These are phyloP conservation scores for Vigna unguiculata DNA, from an alignment of 306 rosid genomes.

Conservation along the genomic window DNA sequence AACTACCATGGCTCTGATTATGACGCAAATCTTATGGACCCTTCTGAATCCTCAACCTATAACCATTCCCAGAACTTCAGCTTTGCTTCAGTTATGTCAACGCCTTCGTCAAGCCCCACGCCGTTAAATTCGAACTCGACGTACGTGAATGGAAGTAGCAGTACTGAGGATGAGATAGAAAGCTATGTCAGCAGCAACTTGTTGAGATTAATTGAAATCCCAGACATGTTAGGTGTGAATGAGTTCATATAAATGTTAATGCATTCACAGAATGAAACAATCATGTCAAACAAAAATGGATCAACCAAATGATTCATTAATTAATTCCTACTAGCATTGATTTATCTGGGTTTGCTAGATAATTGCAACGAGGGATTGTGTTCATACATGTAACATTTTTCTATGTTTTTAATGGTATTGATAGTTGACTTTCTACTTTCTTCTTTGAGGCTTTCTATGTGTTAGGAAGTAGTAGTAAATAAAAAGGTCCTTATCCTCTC, in stretches of 20 bases:
- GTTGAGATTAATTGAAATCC: conserved; percentile 58
- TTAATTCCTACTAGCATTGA: conserved; percentile 5
- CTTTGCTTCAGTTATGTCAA: conserved; percentile 69
- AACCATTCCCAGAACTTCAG: conserved; percentile 52
- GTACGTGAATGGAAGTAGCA: conserved; percentile 49
- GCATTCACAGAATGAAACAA: conserved; percentile 20
- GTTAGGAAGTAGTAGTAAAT: conserved; percentile 20
- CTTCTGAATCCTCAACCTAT: conserved; percentile 52
- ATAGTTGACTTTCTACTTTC: conserved; percentile 35
- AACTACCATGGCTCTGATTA: conserved; percentile 41
- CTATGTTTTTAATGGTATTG: conserved; percentile 42
- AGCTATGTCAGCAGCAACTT: conserved; percentile 77
- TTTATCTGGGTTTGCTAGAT: conserved; percentile 32
- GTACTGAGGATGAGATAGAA: conserved; percentile 76
- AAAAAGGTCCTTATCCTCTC: conserved; percentile 33
- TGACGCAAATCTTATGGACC: conserved; percentile 35
- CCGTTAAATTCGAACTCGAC: conserved; percentile 73
- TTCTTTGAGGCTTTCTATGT: conserved; percentile 30
- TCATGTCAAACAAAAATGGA: neutral
- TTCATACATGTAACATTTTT: conserved; percentile 52
- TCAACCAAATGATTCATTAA: conserved; percentile 21
- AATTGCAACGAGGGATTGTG: conserved; percentile 30
- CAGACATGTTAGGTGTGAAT: conserved; percentile 54
- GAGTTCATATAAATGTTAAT: conserved; percentile 55
- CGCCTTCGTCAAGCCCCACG: conserved; percentile 75